Conservation (phyloP, 768 basidiomycete genomes). For the Leccinum aurantiacum region DNA sequence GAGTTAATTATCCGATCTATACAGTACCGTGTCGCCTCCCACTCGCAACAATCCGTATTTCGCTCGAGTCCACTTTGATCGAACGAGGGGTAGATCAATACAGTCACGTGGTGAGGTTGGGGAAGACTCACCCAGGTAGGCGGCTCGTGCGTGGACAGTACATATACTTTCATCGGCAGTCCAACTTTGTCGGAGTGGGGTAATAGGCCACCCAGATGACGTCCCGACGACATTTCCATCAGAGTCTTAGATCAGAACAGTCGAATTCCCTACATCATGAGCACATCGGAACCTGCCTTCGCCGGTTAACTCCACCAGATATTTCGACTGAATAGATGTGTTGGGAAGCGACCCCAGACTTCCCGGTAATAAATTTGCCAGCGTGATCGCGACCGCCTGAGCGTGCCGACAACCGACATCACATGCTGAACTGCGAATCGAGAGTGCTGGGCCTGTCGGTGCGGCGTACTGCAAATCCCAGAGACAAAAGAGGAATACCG, state of each 20-base stretch:
- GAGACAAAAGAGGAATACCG: slow-evolving; percentile 25
- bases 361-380: slow-evolving; percentile 50
- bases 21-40: slow-evolving; percentile 12
- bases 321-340: slow-evolving; percentile 34
- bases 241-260: too few relatives aligned
- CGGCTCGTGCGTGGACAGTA: too few relatives aligned
- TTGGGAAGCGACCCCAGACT: slow-evolving; percentile 21
- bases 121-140: too few relatives aligned
- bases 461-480: slow-evolving; percentile 7
- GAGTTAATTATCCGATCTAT: slow-evolving; percentile 3
- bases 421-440: slow-evolving; percentile 45
- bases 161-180: too few relatives aligned
- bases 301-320: slow-evolving; percentile 40
- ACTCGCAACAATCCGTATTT: too few relatives aligned
- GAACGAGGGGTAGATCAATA: neutral
- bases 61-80: slow-evolving; percentile 35
- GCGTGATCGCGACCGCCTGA: slow-evolving; percentile 51
- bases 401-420: slow-evolving; percentile 38
- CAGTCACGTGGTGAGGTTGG: too few relatives aligned
- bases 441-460: slow-evolving; percentile 31
- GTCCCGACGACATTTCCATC: too few relatives aligned
- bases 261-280: too few relatives aligned
- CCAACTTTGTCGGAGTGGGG: too few relatives aligned
- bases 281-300: slow-evolving; percentile 16
- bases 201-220: too few relatives aligned